Percentiles rank a stretch among this genome's conserved stretches.
Conservation (phyloP, 371 early-diverging fungal genomes). For the Chytridium lagenaria region DNA sequence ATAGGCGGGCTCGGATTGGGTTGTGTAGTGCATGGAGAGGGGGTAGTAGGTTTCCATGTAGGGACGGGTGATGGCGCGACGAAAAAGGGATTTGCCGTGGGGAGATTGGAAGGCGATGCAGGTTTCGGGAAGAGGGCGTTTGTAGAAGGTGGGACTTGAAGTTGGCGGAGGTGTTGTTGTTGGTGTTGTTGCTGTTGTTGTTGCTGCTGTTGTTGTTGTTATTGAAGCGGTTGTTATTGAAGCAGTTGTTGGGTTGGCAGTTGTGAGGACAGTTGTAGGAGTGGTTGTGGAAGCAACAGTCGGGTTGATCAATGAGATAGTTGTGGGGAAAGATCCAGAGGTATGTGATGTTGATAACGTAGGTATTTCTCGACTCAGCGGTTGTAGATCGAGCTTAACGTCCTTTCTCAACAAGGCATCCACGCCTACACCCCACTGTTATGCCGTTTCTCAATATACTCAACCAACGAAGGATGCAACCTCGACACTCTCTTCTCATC, state of each 20-base stretch:
- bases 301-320: not conserved
- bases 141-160: constrained; percentile 34
- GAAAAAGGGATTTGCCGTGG: constrained; percentile 35
- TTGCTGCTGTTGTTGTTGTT: too few species aligned
- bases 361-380: not conserved
- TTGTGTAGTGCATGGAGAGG: constrained; percentile 42
- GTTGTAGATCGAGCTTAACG: not conserved
- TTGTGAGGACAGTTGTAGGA: not conserved
- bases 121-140: constrained; percentile 37
- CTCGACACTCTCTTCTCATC: too few species aligned
- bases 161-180: not conserved
- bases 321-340: not conserved
- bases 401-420: too few species aligned
- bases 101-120: constrained; percentile 40
- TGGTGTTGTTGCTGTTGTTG: too few species aligned
- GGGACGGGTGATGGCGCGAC: constrained; percentile 20
- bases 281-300: not conserved
- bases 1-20: constrained; percentile 50
- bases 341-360: not conserved
- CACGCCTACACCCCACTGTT: too few species aligned
- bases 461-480: too few species aligned
- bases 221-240: not conserved
- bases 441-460: too few species aligned
- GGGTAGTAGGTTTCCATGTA: constrained; percentile 40
- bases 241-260: not conserved